phyloP scores from a whole-genome alignment of 352 stramenopile species.

The Phytophthora sojae region DNA sequence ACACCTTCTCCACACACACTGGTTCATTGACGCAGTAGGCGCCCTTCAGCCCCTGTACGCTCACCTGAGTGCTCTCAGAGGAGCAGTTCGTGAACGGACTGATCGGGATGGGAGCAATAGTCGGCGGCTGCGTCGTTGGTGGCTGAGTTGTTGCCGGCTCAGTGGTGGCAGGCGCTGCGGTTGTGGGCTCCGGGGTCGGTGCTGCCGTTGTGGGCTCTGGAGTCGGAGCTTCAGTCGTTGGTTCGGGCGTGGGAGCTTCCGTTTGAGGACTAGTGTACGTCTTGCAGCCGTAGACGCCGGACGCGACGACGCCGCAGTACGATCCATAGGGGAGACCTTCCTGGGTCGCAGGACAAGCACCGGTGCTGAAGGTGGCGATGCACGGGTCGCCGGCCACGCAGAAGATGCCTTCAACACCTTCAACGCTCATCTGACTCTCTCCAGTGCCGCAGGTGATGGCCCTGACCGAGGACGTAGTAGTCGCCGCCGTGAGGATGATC shows the following conservation, averaged over 20 bases:
- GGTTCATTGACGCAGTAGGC: slow-evolving; percentile 54
- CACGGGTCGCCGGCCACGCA: slow-evolving; percentile 36
- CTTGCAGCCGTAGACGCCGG: slow-evolving; percentile 50
- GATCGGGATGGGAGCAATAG: slow-evolving; percentile 8
- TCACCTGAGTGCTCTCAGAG: slow-evolving; percentile 23
- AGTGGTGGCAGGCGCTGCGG: slow-evolving; percentile 3
- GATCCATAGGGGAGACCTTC: slow-evolving; percentile 40
- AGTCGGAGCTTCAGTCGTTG: neutral
- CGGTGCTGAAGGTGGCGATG: slow-evolving; percentile 35
- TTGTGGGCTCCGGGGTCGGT: slow-evolving; percentile 1
- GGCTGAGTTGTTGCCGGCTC: slow-evolving; percentile 8
- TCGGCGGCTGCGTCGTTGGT: slow-evolving; percentile 2
- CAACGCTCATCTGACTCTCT: slow-evolving; percentile 45
- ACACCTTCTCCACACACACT: slow-evolving; percentile 38
- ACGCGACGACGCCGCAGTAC: slow-evolving; percentile 44
- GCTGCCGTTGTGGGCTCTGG: neutral
- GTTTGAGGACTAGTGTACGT: slow-evolving; percentile 11
- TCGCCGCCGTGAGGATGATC: slow-evolving; percentile 22
- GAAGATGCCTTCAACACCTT: slow-evolving; percentile 40
- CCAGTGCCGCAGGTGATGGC: slow-evolving; percentile 24
- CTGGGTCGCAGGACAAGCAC: slow-evolving; percentile 31
- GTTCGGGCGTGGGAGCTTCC: neutral
- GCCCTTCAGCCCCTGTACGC: slow-evolving; percentile 47
- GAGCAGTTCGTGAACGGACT: slow-evolving; percentile 17
- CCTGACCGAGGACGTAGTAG: slow-evolving; percentile 14